Conservation (phyloP, 805 yeast species). For the Wilhelminamyces savonicus region DNA sequence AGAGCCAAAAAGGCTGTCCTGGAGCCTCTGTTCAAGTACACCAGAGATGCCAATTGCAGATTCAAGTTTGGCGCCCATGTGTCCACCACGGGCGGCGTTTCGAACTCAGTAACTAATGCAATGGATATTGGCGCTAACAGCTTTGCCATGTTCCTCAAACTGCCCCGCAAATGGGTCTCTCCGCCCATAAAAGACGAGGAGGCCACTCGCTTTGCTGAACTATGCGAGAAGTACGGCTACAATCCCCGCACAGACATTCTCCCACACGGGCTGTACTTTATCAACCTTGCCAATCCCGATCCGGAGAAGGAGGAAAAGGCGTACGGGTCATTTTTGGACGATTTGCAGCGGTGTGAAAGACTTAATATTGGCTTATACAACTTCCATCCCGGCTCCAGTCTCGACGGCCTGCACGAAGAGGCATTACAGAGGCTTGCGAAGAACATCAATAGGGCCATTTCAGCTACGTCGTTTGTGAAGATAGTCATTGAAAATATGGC, state of each 20-base stretch:
- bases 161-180: slow-evolving; percentile 88
- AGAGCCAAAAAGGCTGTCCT: not conserved
- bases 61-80: slow-evolving; percentile 88
- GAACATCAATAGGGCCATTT: slow-evolving; percentile 73
- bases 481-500: slow-evolving; percentile 97
- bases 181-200: slow-evolving; percentile 69
- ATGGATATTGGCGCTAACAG: slow-evolving; percentile 60
- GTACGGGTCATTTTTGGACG: slow-evolving; percentile 75
- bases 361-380: slow-evolving; percentile 82
- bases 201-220: slow-evolving; percentile 53
- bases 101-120: slow-evolving; percentile 60
- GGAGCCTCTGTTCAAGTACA: slow-evolving; percentile 16
- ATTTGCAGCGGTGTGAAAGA: slow-evolving; percentile 78
- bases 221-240: slow-evolving; percentile 59
- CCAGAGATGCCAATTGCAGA: slow-evolving; percentile 37
- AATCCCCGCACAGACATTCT: slow-evolving; percentile 73
- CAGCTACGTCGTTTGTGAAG: slow-evolving; percentile 70
- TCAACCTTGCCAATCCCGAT: slow-evolving; percentile 90
- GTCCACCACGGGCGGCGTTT: slow-evolving; percentile 74
- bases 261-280: slow-evolving; percentile 94
- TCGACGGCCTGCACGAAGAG: slow-evolving; percentile 57
- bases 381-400: slow-evolving; percentile 88
- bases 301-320: slow-evolving; percentile 71
- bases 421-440: slow-evolving; percentile 69
- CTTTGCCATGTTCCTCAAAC: slow-evolving; percentile 85